A percentile compares a stretch with the other conserved stretches of the same genome.
These are phyloP conservation scores for Candida hungchunana DNA, from an alignment of 805 yeast species.

Conservation along the genomic window DNA sequence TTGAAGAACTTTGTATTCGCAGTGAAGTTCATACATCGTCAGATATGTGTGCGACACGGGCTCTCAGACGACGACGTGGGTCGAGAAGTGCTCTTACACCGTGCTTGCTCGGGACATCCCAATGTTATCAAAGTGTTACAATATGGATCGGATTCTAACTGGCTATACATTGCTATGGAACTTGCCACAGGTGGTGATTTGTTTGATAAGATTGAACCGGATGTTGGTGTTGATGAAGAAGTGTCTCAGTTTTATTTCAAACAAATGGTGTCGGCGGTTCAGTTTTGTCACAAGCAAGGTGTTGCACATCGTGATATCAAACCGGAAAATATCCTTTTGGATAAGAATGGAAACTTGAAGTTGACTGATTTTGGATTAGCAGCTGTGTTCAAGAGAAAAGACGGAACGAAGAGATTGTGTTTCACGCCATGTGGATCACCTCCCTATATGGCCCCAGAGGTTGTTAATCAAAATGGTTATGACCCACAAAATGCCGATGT, in stretches of 20 bases:
- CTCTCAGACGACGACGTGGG: slow-evolving; percentile 38
- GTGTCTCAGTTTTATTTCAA: slow-evolving; percentile 66
- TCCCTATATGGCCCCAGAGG: slow-evolving; percentile 79
- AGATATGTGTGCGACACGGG: slow-evolving; percentile 33
- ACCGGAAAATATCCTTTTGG: slow-evolving; percentile 65
- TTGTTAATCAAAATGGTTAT: slow-evolving; percentile 42
- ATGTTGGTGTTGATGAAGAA: slow-evolving; percentile 60
- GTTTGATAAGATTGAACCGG: slow-evolving; percentile 77
- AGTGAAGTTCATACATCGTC: slow-evolving; percentile 50
- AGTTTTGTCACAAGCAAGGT: slow-evolving; percentile 56
- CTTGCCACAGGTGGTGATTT: slow-evolving; percentile 72
- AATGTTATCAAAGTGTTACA: slow-evolving; percentile 54
- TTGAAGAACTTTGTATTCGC: slow-evolving; percentile 42
- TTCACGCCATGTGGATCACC: slow-evolving; percentile 65
- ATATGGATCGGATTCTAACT: slow-evolving; percentile 49
- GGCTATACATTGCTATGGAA: slow-evolving; percentile 66
- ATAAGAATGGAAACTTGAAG: slow-evolving; percentile 59
- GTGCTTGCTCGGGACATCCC: slow-evolving; percentile 51
- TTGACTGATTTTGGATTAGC: slow-evolving; percentile 80
- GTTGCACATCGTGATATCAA: slow-evolving; percentile 67
- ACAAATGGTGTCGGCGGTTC: slow-evolving; percentile 59
- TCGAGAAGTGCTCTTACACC: slow-evolving; percentile 56
- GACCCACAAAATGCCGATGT: slow-evolving; percentile 56
- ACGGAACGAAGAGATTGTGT: slow-evolving; percentile 44
- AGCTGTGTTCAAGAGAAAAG: slow-evolving; percentile 46